Evolutionary conservation across 1,284 basidiomycete species (phyloP).

Genomic region (Schizopora paradoxa): DNA sequence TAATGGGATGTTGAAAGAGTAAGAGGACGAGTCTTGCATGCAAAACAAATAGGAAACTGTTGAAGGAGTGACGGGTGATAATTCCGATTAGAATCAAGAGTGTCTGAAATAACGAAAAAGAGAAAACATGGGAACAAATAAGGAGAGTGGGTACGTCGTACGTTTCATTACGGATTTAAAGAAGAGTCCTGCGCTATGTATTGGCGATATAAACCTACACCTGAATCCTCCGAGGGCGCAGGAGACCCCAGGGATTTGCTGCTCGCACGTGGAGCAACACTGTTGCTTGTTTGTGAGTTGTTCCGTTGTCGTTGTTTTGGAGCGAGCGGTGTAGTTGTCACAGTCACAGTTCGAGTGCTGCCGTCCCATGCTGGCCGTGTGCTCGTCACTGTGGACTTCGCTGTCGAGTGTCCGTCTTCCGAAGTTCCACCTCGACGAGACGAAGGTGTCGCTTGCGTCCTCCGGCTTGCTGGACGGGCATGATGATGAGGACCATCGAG

Average conservation of each 20-base stretch:
- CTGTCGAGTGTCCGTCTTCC: slow-evolving; percentile 50
- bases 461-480: slow-evolving; percentile 57
- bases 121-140: slow-evolving; percentile 11
- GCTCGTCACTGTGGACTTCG: slow-evolving; percentile 59
- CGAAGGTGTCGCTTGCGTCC: slow-evolving; percentile 47
- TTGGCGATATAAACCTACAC: slow-evolving; percentile 74
- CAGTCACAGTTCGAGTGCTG: slow-evolving; percentile 44
- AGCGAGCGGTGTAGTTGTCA: slow-evolving; percentile 35
- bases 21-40: too few species aligned
- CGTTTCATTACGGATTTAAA: slow-evolving; percentile 31
- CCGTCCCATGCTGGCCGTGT: slow-evolving; percentile 60
- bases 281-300: slow-evolving; percentile 59
- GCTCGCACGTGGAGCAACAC: slow-evolving; percentile 39
- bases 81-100: slow-evolving; percentile 25
- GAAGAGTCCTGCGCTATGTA: slow-evolving; percentile 69
- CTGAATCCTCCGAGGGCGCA: slow-evolving; percentile 78
- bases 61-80: slow-evolving; percentile 3
- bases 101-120: slow-evolving; percentile 19
- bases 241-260: slow-evolving; percentile 60
- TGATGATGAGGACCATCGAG: slow-evolving; percentile 39
- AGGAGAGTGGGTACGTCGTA: slow-evolving; percentile 26
- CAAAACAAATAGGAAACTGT: too few species aligned
- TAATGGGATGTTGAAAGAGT: too few species aligned
- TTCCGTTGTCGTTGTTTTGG: slow-evolving; percentile 54
- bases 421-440: slow-evolving; percentile 42